Conservation (phyloP, 1,284 basidiomycete species). For the Mrakiaceae sp. region DNA sequence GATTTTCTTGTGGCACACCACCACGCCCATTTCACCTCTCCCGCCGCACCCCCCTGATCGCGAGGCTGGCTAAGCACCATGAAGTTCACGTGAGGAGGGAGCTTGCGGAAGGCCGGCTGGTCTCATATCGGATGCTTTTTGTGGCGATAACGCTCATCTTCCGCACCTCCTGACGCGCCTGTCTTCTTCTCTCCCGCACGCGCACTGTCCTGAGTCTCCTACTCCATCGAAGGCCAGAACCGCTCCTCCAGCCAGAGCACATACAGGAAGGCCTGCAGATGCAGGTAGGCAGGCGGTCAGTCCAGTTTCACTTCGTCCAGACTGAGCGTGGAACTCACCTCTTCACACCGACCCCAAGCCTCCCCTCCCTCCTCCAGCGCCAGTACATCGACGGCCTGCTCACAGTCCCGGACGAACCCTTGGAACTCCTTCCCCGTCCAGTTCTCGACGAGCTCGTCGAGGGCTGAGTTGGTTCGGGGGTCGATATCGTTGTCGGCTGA, state of each 20-base stretch:
- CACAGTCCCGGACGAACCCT: constrained; percentile 48
- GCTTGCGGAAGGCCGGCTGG: too few relatives aligned
- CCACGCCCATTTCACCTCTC: too few relatives aligned
- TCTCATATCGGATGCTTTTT: too few relatives aligned
- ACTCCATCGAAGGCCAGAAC: constrained; percentile 21
- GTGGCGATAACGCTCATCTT: too few relatives aligned
- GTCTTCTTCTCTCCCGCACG: too few relatives aligned
- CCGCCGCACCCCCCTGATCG: too few relatives aligned
- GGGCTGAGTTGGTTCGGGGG: constrained; percentile 25
- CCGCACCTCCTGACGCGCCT: too few relatives aligned
- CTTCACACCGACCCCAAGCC: constrained; percentile 41
- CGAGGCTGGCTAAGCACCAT: too few relatives aligned
- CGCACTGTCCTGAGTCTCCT: too few relatives aligned
- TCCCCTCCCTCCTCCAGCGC: constrained; percentile 36
- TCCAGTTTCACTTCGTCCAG: not conserved
- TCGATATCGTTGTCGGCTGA: constrained; percentile 6
- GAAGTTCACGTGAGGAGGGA: too few relatives aligned
- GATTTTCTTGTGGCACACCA: too few relatives aligned
- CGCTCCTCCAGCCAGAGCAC: constrained; percentile 22
- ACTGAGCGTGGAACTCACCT: constrained; percentile 42
- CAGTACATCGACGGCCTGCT: constrained; percentile 45
- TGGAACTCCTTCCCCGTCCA: constrained; percentile 56
- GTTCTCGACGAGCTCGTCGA: constrained; percentile 47
- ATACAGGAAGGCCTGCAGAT: constrained; percentile 20
- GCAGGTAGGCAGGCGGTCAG: not conserved